A percentile compares a stretch with the other conserved stretches of the same genome.
phyloP scores from a whole-genome alignment of 306 rosid species.

The Quercus mongolica region DNA sequence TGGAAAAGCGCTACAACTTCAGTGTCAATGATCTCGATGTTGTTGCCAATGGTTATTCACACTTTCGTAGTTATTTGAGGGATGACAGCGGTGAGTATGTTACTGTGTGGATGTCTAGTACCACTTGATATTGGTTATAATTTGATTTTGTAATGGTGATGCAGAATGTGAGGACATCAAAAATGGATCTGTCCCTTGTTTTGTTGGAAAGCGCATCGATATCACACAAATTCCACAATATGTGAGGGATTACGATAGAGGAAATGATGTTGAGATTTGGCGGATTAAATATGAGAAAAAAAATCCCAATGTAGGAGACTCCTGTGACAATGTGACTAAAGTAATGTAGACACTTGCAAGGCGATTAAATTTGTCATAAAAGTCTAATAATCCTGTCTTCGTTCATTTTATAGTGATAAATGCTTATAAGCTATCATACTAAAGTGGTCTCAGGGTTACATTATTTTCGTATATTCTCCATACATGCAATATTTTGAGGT shows the following conservation, averaged over 20 bases:
- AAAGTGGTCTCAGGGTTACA: too few species aligned
- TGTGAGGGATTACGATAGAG: slow-evolving; percentile 63
- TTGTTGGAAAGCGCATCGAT: slow-evolving; percentile 61
- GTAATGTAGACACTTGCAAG: not conserved
- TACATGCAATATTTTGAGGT: too few species aligned
- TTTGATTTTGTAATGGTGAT: slow-evolving; percentile 25
- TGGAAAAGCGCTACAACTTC: slow-evolving; percentile 93
- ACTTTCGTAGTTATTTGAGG: slow-evolving; percentile 61
- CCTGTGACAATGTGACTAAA: not conserved
- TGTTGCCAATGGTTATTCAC: slow-evolving; percentile 76
- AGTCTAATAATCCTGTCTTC: not conserved
- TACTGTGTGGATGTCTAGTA: not conserved
- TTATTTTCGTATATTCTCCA: too few species aligned
- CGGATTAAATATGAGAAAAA: slow-evolving; percentile 43
- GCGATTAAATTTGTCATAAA: not conserved
- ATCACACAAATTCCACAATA: slow-evolving; percentile 62
- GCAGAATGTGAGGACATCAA: slow-evolving; percentile 40
- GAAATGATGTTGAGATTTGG: slow-evolving; percentile 79
- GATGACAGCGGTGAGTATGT: slow-evolving; percentile 47
- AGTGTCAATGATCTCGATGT: slow-evolving; percentile 73
- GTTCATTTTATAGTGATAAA: not conserved
- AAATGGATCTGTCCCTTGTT: slow-evolving; percentile 26
- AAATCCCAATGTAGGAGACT: not conserved
- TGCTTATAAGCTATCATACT: not conserved
- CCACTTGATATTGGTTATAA: not conserved